Evolutionary conservation across 495 filamentous ascomycete species (phyloP).

Genomic region (Viridothelium virens): DNA sequence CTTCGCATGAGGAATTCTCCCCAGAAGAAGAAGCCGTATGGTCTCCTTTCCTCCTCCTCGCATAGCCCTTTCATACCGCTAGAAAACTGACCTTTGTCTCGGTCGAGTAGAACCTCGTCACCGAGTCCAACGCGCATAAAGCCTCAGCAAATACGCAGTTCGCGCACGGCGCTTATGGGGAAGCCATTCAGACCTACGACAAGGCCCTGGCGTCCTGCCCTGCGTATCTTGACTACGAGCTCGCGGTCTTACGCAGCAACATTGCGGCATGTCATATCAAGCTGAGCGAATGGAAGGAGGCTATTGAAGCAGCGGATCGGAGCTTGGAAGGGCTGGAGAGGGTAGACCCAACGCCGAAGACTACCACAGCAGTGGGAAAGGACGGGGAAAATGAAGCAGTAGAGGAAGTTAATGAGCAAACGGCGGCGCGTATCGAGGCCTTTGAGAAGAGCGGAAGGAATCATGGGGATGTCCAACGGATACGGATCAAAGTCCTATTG

Average conservation of each 20-base stretch:
- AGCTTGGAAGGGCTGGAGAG: conserved; percentile 66
- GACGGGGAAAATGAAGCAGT: conserved; percentile 35
- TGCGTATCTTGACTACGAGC: conserved; percentile 80
- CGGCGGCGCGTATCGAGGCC: conserved; percentile 26
- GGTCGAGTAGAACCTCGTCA: conserved; percentile 50
- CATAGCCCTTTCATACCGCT: conserved; percentile 4
- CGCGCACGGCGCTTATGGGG: conserved; percentile 59
- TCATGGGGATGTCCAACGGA: conserved; percentile 59
- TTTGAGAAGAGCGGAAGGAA: conserved; percentile 34
- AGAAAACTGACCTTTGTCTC: conserved; percentile 1
- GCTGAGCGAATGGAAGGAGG: conserved; percentile 77
- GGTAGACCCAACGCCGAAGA: conserved; percentile 41
- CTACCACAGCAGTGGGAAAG: conserved; percentile 12
- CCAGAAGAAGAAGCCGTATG: conserved; percentile 62
- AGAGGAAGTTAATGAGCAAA: conserved; percentile 46
- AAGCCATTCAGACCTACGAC: conserved; percentile 85
- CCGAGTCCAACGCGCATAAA: conserved; percentile 69
- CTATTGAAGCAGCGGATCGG: conserved; percentile 62
- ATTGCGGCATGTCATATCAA: conserved; percentile 87
- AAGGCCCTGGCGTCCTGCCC: conserved; percentile 75
- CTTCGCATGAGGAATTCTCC: conserved; percentile 44
- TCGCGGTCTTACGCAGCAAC: conserved; percentile 81
- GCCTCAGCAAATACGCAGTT: conserved; percentile 72
- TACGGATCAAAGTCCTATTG: conserved; percentile 77
- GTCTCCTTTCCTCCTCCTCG: conserved; percentile 8